phyloP scores from a whole-genome alignment of 1,139 yeast species.

The Candida labiduridarum region DNA sequence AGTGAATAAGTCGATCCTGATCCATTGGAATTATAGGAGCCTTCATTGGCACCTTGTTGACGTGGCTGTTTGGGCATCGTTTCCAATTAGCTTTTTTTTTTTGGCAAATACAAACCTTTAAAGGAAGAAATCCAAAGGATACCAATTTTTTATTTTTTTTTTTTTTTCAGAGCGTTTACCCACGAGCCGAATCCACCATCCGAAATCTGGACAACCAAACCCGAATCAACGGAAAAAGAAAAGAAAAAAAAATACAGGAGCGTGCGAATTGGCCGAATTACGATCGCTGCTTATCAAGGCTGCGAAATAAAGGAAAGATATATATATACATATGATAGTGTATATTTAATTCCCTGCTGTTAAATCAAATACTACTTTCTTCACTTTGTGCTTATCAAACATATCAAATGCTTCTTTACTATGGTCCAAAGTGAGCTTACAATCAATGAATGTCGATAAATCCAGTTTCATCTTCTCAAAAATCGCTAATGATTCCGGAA shows the following conservation, averaged over 20 bases:
- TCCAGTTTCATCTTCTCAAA: slow-evolving; percentile 48
- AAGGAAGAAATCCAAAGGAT: no score
- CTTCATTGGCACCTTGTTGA: no score
- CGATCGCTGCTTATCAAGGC: no score
- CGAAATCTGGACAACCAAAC: not conserved
- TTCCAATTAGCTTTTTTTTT: no score
- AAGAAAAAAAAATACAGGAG: not conserved
- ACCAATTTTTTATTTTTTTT: no score
- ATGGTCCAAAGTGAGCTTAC: slow-evolving; percentile 43
- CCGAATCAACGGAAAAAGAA: not conserved
- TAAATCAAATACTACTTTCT: slow-evolving; percentile 54
- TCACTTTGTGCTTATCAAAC: slow-evolving; percentile 57
- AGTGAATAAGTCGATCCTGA: no score
- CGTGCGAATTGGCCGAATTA: not conserved
- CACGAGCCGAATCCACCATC: slow-evolving; percentile 1
- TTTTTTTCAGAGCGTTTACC: not conserved
- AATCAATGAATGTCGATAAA: slow-evolving; percentile 53
- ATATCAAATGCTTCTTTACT: slow-evolving; percentile 50
- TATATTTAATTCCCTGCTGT: slow-evolving; percentile 3
- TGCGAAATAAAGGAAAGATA: not conserved
- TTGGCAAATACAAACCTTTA: not conserved
- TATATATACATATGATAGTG: not conserved
- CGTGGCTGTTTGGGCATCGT: no score
- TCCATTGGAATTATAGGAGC: no score
- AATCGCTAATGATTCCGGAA: slow-evolving; percentile 53